These are phyloP conservation scores for Ampelomyces quisqualis DNA, from an alignment of 2,329 filamentous ascomycete species.

Conservation along the genomic window DNA sequence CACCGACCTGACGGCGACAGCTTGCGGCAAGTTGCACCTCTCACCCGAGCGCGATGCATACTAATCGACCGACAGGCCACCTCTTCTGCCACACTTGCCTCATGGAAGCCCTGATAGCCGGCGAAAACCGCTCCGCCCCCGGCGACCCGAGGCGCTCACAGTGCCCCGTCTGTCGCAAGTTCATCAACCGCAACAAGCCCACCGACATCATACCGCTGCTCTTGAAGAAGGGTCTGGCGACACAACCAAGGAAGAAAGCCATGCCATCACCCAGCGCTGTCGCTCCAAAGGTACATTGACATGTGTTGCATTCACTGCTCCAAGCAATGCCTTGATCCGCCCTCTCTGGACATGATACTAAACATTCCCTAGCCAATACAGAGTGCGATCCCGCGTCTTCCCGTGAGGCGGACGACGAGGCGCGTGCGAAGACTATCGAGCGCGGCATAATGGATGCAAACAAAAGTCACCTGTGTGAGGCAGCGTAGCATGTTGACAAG, in stretches of 20 bases:
- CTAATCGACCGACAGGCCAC: constrained; percentile 51
- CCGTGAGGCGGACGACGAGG: too few species aligned
- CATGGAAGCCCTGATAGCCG: constrained; percentile 59
- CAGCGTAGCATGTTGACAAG: too few species aligned
- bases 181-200: constrained; percentile 43
- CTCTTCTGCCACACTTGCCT: constrained; percentile 66
- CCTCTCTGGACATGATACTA: too few species aligned
- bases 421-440: too few species aligned
- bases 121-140: constrained; percentile 52
- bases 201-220: constrained; percentile 47
- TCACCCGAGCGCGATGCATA: not conserved
- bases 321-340: too few species aligned
- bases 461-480: too few species aligned
- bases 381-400: too few species aligned
- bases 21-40: constrained; percentile 54
- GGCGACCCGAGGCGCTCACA: constrained; percentile 47
- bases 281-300: constrained; percentile 23
- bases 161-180: constrained; percentile 53
- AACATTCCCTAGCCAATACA: not conserved
- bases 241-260: constrained; percentile 36
- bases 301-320: constrained; percentile 15
- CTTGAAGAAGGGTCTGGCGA: constrained; percentile 43
- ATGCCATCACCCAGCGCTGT: constrained; percentile 7
- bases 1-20: constrained; percentile 60
- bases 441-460: too few species aligned